phyloP scores from a whole-genome alignment of 106 monocot genomes.

The Allium fistulosum region DNA sequence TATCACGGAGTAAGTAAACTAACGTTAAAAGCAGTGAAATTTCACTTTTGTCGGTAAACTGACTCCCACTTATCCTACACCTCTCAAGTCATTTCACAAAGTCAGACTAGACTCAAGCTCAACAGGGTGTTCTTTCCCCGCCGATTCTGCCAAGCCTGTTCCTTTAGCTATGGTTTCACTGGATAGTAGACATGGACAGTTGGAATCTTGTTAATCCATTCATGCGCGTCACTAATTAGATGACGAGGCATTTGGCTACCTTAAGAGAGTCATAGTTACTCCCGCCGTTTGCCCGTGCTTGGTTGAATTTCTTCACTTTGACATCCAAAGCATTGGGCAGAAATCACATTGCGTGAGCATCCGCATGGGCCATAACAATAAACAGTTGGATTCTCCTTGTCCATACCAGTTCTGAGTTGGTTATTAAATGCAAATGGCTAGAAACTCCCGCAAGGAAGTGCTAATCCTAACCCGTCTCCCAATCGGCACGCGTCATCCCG shows the following conservation, averaged over 20 bases:
- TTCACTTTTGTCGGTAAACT: neutral
- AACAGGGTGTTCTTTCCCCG: constrained; percentile 35
- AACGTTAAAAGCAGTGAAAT: neutral
- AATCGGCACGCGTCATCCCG: too few relatives aligned
- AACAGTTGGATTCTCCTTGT: too few relatives aligned
- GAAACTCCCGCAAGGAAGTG: too few relatives aligned
- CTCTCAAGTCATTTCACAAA: constrained; percentile 27
- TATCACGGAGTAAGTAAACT: neutral
- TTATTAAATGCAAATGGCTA: too few relatives aligned
- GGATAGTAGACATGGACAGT: constrained; percentile 76
- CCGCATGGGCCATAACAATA: too few relatives aligned
- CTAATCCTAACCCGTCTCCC: too few relatives aligned
- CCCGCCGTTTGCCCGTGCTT: constrained; percentile 56
- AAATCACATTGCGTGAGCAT: constrained; percentile 78
- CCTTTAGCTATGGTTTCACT: constrained; percentile 68
- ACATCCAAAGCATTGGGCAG: constrained; percentile 74
- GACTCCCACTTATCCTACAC: constrained; percentile 24
- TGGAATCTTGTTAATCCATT: constrained; percentile 84
- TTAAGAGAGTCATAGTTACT: constrained; percentile 75
- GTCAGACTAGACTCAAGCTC: constrained; percentile 22
- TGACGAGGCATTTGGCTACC: constrained; percentile 70
- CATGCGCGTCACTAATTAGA: constrained; percentile 33
- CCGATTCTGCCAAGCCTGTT: constrained; percentile 23
- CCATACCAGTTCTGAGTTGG: too few relatives aligned
- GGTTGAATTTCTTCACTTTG: constrained; percentile 83